Evolutionary conservation across 441 rosid species (phyloP).

Genomic region (Codiaeum variegatum): DNA sequence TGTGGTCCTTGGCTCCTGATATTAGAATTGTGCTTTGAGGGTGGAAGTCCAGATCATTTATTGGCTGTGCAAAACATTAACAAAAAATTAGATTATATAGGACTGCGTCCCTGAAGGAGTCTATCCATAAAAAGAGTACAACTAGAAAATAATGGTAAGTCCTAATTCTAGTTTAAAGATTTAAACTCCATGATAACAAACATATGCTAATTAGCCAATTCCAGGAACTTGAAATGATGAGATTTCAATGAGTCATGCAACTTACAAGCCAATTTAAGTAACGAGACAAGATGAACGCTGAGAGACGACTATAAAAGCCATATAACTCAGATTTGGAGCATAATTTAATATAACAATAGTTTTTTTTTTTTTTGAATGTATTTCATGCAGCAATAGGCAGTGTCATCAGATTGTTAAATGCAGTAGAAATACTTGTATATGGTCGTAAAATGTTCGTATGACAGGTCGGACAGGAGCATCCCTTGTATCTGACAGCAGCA

Average conservation of each 20-base stretch:
- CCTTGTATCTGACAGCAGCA: constrained; percentile 59
- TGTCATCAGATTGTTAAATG: constrained; percentile 14
- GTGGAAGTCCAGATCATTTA: constrained; percentile 88
- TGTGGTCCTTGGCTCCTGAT: constrained; percentile 77
- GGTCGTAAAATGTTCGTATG: constrained; percentile 83
- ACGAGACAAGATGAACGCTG: neutral
- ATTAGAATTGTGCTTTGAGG: constrained; percentile 66
- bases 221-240: neutral
- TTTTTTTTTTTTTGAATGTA: neutral
- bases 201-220: neutral
- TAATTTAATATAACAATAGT: neutral
- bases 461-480: constrained; percentile 69
- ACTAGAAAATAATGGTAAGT: neutral
- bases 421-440: constrained; percentile 47
- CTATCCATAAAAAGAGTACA: neutral
- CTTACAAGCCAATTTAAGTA: neutral
- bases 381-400: neutral
- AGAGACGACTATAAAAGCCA: neutral
- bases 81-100: constrained; percentile 21
- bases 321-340: neutral
- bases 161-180: constrained; percentile 4
- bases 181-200: constrained; percentile 9
- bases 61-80: constrained; percentile 53
- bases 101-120: neutral
- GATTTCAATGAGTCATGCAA: neutral